Base-by-base conservation (phyloP, 2,329 filamentous ascomycete genomes). In the Cladosporium sp. region DNA sequence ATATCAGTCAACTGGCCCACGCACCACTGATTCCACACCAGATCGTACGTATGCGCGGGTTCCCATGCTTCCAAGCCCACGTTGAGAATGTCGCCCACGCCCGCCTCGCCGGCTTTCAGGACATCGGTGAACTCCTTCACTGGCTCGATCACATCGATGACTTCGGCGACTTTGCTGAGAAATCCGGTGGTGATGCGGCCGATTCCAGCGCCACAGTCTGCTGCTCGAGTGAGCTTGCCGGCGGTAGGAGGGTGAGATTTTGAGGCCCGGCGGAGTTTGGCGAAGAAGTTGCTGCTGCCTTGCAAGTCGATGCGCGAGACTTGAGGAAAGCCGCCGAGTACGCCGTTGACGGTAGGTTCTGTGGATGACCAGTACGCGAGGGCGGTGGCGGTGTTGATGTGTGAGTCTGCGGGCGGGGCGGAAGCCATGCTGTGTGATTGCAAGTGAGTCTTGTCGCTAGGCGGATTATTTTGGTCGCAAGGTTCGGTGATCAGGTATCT, bases 1-100 rank as follows among this genome's bases (percentile, higher is more conserved):
- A 74, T 74, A 70, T 96, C 91, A 0, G 84, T 91, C 57, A 96
- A 76, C 72, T 97, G 88, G 22, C 90, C 88, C 7, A 93, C 74
- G 73, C 92, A 97, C 92, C 92, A 96, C 73, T 97, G 92, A 55
- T 84, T 88, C 90, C 90, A 96, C 61, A 97, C 85, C 47, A 96
- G 73, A 70, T 92, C 88, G 73, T 97, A 97, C 51, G 75, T 45
- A 1, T 60, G 63, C 6, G 73, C 69, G 0, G 72, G 72, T 45
- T 81, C 78, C 90, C 90, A 95, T 28, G 82, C 80, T 72, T 96
- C 88, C 1, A 96, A 76, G 0, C 90, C 90, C 1, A 87, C 75
- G 64, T 88, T 90, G 74, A 84, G 88, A 17, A 96, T 81, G 20
- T 80, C 75, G 1, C 88, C 88, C 1, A 84, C 72, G 42, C 80